Evolutionary conservation across 2,329 filamentous ascomycete genomes (phyloP).

Genomic region (Pestalotiopsis sp.): DNA sequence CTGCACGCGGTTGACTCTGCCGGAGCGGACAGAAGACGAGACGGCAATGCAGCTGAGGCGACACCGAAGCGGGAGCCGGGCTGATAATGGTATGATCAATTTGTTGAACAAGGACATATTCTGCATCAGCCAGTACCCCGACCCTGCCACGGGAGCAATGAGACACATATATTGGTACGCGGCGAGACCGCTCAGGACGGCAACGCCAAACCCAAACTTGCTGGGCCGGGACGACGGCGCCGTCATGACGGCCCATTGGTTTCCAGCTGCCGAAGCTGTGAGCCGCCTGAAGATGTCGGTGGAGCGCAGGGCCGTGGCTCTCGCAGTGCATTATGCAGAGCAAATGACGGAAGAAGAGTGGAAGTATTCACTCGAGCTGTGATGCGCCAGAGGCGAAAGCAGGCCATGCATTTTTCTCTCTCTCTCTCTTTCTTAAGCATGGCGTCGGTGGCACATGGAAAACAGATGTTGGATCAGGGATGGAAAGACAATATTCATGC

Average conservation of each 20-base stretch:
- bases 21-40: slow-evolving; percentile 20
- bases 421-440: neutral
- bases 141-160: slow-evolving; percentile 12
- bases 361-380: slow-evolving; percentile 10
- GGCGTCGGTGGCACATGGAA: neutral
- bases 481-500: neutral
- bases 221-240: slow-evolving; percentile 5
- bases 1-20: slow-evolving; percentile 44
- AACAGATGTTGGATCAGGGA: neutral
- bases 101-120: slow-evolving; percentile 11
- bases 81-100: slow-evolving; percentile 5
- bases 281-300: slow-evolving; percentile 10
- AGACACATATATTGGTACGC: slow-evolving; percentile 15
- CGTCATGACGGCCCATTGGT: slow-evolving; percentile 5
- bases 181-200: neutral
- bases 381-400: neutral
- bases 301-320: slow-evolving; percentile 10
- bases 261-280: slow-evolving; percentile 8
- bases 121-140: slow-evolving; percentile 9
- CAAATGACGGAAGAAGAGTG: slow-evolving; percentile 12
- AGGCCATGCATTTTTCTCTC: neutral
- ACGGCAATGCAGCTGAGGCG: slow-evolving; percentile 3
- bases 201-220: neutral
- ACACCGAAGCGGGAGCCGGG: neutral
- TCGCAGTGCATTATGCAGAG: slow-evolving; percentile 13